Evolutionary conservation across 164 flowering plant genomes (phyloP), one percentile per base, ranked within the genome.

Genomic region (Taxillus chinensis): DNA sequence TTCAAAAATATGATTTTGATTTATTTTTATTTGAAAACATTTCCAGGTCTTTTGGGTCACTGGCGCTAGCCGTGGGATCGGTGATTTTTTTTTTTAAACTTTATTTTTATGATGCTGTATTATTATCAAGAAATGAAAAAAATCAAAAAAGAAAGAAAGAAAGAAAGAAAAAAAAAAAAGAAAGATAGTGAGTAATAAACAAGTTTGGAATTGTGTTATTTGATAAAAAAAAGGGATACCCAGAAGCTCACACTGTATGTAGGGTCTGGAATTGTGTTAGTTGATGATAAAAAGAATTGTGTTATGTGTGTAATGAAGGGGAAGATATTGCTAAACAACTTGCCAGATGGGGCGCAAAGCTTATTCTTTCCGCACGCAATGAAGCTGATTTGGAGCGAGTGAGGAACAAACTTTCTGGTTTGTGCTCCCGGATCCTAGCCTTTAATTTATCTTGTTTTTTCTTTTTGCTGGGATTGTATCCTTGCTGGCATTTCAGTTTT

Each of bases 41-140:
- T n/a, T 40, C 50, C 46, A 88, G 98, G 96, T 92, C 62, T 70
- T 89, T 64, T 92, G 98, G 98, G 86, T 92, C 57, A 87, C 98
- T 52, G 98, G 98, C 5, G 96, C 96, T 4, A 89, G 98, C 77
- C 87, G 95, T 3, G 98, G 98, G 68, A 92, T 89, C 3, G 98
- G 98, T 92, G 73, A 60, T 74, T 60, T 41, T 27, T 63, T 49
- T 10, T 54, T 41, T 56, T 56, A 12, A 9, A 41, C 17, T 49
- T 61, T 4, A 9, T 16, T 57, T 39, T 54, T 5, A 37, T 9
- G 10, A 15, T 62, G 27, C 27, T 27, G 27, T 27, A 27, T 27
- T 27, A 27, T 27, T 27, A 27, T 27, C 27, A 27, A 27, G 27
- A 27, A 27, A 27, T 27, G 27, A 27, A 27, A 27, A 27, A 27